Evolutionary conservation across 2,329 filamentous ascomycete species (phyloP).

Genomic region (Arthroderma sp.): DNA sequence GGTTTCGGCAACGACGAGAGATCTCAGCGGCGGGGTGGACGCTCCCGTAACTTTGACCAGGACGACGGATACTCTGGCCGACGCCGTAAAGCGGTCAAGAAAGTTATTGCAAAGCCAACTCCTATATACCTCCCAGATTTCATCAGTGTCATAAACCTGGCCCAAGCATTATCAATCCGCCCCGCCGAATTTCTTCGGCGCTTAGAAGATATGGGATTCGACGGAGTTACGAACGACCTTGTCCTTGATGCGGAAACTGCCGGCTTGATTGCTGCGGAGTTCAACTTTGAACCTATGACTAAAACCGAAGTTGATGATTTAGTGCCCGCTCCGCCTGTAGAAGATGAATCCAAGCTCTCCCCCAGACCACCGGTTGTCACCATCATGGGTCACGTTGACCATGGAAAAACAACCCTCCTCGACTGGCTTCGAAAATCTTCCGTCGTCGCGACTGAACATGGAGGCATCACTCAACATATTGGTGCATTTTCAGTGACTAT

Average conservation of each 20-base stretch:
- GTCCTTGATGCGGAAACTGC: conserved; percentile 85
- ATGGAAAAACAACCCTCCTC: conserved; percentile 92
- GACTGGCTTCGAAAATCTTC: conserved; percentile 90
- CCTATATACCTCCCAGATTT: conserved; percentile 75
- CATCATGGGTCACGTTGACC: conserved; percentile 98
- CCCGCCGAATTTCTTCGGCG: conserved; percentile 58
- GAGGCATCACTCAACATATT: conserved; percentile 96
- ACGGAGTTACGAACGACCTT: conserved; percentile 67
- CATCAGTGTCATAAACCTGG: conserved; percentile 75
- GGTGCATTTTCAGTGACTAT: conserved; percentile 89
- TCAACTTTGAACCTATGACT: conserved; percentile 75
- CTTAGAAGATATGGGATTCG: conserved; percentile 76
- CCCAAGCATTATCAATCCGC: conserved; percentile 58
- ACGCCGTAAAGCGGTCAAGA: conserved; percentile 22
- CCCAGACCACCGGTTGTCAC: conserved; percentile 83
- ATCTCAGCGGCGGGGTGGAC: not conserved
- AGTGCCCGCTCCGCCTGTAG: conserved; percentile 51
- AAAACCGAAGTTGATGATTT: conserved; percentile 57
- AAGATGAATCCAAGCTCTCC: conserved; percentile 56
- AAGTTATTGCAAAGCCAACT: conserved; percentile 32
- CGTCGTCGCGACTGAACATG: conserved; percentile 79
- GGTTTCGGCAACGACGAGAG: not conserved
- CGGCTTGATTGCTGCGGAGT: conserved; percentile 79
- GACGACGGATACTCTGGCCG: conserved; percentile 4
- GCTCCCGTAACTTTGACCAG: conserved; percentile 1